Evolutionary conservation across 2,329 filamentous ascomycete genomes (phyloP), one percentile per base, ranked within the genome.

Genomic region (Colletotrichum destructivum): DNA sequence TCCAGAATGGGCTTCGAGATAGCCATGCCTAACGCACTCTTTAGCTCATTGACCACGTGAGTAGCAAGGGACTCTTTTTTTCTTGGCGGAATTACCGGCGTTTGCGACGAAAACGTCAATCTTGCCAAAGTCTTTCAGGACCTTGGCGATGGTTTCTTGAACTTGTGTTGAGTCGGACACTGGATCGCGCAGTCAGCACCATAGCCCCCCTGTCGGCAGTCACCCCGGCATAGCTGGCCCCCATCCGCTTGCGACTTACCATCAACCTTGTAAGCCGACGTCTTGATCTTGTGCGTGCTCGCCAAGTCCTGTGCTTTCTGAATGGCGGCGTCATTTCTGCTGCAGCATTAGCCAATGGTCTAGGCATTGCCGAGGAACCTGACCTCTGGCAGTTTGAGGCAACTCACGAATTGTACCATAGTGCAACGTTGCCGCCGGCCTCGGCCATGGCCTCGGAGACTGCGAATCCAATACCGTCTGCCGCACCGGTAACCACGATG

Each of bases 1-100:
- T 90, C 88, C 1, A 89, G 78, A 16, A 90, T 85, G 0, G 87
- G 84, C 75, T 90, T 89, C 0, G 85, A 87, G 40, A 87, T 88
- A 5, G 84, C 84, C 79, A 87, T 88, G 21, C 86, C 80, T 75
- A 2, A 7, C 35, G 23, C 4, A 15, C 3, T 21, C 1, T 55
- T 35, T 7, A 55, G 51, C n/a, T 57, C 3, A 13, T 16, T n/a
- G 21, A 0, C 15, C 0, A 18, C 15, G 0, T 2, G 5, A 54
- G 16, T 15, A 9, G 12, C 4, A 26, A 3, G 7, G 6, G 16
- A 3, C n/a, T 4, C 11, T 1, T 6, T 31, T 31, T 31, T 31
- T 31, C 6, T 31, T 23, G 7, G 12, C 6, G 5, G 42, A 54
- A 61, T 38, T n/a, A 81, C 82, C 83, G 5, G 84, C 83, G 62